These are phyloP conservation scores for Talaromyces sp. DNA, from an alignment of 2,329 filamentous ascomycete species.

Conservation along the genomic window DNA sequence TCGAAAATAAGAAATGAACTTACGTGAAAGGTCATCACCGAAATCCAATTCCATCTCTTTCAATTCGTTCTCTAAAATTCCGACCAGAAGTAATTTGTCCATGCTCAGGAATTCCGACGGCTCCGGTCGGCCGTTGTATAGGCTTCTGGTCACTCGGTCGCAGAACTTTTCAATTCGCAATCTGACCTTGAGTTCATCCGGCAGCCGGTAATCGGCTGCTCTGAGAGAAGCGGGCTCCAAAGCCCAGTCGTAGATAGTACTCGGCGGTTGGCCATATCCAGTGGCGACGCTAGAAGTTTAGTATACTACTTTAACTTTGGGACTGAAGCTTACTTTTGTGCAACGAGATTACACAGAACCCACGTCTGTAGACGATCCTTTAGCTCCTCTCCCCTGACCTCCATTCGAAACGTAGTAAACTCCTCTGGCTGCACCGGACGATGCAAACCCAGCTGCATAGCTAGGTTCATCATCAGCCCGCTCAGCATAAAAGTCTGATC, in stretches of 20 bases:
- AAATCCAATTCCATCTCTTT: slow-evolving; percentile 53
- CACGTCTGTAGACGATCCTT: slow-evolving; percentile 63
- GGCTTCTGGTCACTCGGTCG: slow-evolving; percentile 54
- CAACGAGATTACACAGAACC: slow-evolving; percentile 64
- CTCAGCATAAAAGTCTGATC: slow-evolving; percentile 63
- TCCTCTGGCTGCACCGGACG: slow-evolving; percentile 60
- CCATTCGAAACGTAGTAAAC: slow-evolving; percentile 47
- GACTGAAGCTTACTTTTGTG: slow-evolving; percentile 54
- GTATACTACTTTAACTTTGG: not conserved
- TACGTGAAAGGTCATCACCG: slow-evolving; percentile 36
- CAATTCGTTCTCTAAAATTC: slow-evolving; percentile 44
- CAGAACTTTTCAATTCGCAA: slow-evolving; percentile 57
- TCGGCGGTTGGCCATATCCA: slow-evolving; percentile 61
- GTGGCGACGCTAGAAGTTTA: slow-evolving; percentile 53
- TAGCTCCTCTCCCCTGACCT: slow-evolving; percentile 58
- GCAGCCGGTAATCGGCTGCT: slow-evolving; percentile 46
- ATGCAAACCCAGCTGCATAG: slow-evolving; percentile 62
- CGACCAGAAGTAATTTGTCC: slow-evolving; percentile 43
- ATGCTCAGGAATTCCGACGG: slow-evolving; percentile 47
- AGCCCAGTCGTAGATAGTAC: slow-evolving; percentile 59
- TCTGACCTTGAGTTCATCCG: slow-evolving; percentile 49
- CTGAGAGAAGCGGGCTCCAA: slow-evolving; percentile 45
- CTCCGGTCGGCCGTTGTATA: slow-evolving; percentile 57
- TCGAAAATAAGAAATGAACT: not conserved
- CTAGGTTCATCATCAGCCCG: slow-evolving; percentile 64